Base-by-base conservation (phyloP, 2,329 filamentous ascomycete species). In the Aspergillus fijiensis region DNA sequence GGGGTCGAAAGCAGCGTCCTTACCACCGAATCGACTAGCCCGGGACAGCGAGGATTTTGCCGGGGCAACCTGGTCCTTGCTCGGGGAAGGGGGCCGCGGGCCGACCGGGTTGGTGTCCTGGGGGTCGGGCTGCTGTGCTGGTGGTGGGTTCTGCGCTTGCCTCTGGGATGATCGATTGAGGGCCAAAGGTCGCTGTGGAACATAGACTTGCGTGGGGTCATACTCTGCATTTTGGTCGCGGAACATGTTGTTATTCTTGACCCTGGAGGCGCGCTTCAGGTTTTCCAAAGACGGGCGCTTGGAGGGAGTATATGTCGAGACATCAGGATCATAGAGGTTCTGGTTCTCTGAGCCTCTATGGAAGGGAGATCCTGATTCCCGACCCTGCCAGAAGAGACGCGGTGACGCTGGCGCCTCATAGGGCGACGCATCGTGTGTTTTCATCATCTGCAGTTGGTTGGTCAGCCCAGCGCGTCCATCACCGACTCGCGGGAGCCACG, bases 201-300 rank as follows among this genome's bases (percentile, higher is more conserved):
- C 83, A 50, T 90, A 89, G 57, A 92, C 79, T 66, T 87, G 86
- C 58, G 89, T 85, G 29, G 93, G 92, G 75, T 97, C 92, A 81
- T 97, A 97, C 80, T 96, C 90, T 75, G 92, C 87, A 79, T 93
- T 93, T 73, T 92, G 89, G 78, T 97, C 93, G 58, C 93, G 89
- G 74, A 96, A 91, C 83, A 98, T 97, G 79, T 89, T 96, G 84
- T 94, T 97, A 81, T 96, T 98, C 84, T 94, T 96, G 70, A 99
- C 95, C 62, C 95, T 90, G 58, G 94, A 96, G 33, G 92, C 93
- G 74, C 89, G 91, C 80, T 97, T 96, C 61, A 99, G 84, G 72
- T 93, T 93, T 83, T 99, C 95, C 67, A 99, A 93, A 19, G 94
- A 98, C 50, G 91, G 91, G 72, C 94, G 89, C 71, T 91, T 90